Evolutionary conservation across 495 filamentous ascomycete species (phyloP).

Genomic region (Haplographium delicatum): DNA sequence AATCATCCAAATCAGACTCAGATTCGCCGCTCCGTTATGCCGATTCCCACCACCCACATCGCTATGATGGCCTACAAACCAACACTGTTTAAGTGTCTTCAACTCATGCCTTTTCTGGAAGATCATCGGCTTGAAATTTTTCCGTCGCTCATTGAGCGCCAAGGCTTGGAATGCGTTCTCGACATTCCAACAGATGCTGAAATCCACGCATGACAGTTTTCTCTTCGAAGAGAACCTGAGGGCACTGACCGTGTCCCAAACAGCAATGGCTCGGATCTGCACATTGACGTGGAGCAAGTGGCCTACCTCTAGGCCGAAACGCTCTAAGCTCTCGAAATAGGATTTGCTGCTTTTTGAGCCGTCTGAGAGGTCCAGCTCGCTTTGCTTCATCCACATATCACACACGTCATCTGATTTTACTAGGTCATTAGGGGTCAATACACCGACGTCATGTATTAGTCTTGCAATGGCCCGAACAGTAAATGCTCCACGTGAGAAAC

Average conservation of each 20-base stretch:
- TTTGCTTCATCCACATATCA: constrained; percentile 4
- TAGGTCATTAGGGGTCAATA: neutral
- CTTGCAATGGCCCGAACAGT: neutral
- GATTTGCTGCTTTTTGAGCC: neutral
- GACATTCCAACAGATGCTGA: neutral
- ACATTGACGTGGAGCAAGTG: neutral
- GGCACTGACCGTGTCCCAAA: constrained; percentile 3
- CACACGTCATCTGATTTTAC: neutral
- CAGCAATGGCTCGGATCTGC: neutral
- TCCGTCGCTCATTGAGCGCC: neutral
- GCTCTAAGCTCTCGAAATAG: neutral
- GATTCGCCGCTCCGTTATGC: too few relatives aligned
- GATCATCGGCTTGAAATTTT: too few relatives aligned
- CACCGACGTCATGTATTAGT: constrained; percentile 2
- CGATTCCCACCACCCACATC: too few relatives aligned
- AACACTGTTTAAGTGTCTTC: too few relatives aligned
- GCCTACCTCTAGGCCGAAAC: neutral
- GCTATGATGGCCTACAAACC: too few relatives aligned
- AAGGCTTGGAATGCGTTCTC: constrained; percentile 1
- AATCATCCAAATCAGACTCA: too few relatives aligned
- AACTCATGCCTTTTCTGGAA: too few relatives aligned
- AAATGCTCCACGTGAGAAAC: constrained; percentile 2
- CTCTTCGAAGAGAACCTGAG: neutral
- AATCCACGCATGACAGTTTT: neutral
- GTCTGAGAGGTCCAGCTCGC: too few relatives aligned